Percentiles rank a stretch among this genome's conserved stretches.
phyloP scores from a whole-genome alignment of 805 yeast genomes.

The Candida schatavii region DNA sequence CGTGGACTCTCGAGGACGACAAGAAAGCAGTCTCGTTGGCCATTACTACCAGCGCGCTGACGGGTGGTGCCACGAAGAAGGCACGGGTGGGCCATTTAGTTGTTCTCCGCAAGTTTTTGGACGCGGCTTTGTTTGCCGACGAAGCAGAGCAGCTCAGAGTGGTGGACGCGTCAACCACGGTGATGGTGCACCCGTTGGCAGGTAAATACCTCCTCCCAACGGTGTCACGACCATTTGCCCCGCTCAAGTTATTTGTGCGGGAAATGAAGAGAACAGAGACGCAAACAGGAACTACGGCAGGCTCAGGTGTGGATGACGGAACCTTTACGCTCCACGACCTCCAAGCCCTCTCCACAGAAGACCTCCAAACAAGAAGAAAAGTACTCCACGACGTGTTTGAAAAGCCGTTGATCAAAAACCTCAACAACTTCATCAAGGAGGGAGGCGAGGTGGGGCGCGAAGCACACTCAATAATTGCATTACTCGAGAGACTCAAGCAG shows the following conservation, averaged over 20 bases:
- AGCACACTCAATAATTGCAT: conserved; percentile 26
- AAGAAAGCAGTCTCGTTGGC: conserved; percentile 35
- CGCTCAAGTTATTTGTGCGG: conserved; percentile 55
- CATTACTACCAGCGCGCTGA: conserved; percentile 28
- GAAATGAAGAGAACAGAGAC: conserved; percentile 23
- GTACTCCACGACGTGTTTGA: conserved; percentile 53
- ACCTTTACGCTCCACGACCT: conserved; percentile 33
- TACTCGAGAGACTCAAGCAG: conserved; percentile 7
- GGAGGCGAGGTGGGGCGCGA: conserved; percentile 71
- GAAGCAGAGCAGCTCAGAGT: conserved; percentile 12
- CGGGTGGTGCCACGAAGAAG: conserved; percentile 33
- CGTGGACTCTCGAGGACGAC: conserved; percentile 59
- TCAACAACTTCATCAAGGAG: conserved; percentile 53
- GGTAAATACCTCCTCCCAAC: conserved; percentile 51
- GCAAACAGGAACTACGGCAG: conserved; percentile 4
- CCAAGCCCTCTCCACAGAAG: conserved; percentile 56
- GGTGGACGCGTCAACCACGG: conserved; percentile 13
- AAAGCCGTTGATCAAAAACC: conserved; percentile 47
- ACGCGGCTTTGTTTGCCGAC: conserved; percentile 37
- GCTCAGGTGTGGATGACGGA: conserved; percentile 19
- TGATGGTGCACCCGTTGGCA: conserved; percentile 46
- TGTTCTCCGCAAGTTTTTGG: conserved; percentile 43
- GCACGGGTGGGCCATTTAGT: conserved; percentile 41
- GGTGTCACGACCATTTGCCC: conserved; percentile 61
- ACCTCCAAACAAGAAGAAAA: conserved; percentile 51